These are phyloP conservation scores for Cucurbita ficifolia DNA, from an alignment of 306 rosid genomes.

Conservation along the genomic window DNA sequence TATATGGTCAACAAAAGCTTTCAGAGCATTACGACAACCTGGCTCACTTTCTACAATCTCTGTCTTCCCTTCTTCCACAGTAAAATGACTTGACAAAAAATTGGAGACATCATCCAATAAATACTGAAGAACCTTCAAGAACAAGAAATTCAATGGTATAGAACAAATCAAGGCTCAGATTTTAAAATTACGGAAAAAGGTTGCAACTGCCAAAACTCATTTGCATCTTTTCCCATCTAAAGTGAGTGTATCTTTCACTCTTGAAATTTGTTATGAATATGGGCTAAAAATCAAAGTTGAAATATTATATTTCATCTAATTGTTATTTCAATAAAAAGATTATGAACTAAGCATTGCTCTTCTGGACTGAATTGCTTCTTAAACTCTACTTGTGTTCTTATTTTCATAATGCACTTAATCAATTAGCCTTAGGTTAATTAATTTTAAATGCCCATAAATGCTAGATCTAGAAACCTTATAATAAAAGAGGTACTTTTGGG, in stretches of 20 bases:
- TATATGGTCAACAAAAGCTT: constrained; percentile 55
- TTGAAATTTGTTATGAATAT: not conserved
- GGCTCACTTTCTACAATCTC: constrained; percentile 23
- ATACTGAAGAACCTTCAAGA: constrained; percentile 72
- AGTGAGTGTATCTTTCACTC: not conserved
- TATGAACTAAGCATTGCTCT: not conserved
- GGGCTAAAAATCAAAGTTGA: not conserved
- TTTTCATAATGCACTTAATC: not conserved
- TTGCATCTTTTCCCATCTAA: not conserved
- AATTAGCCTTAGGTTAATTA: not conserved
- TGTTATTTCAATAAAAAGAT: not conserved
- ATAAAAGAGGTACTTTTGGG: not conserved
- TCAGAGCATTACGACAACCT: constrained; percentile 44
- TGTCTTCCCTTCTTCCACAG: constrained; percentile 27
- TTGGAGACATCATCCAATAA: constrained; percentile 75
- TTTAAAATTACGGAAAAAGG: not conserved
- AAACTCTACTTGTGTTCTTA: not conserved
- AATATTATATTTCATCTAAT: not conserved
- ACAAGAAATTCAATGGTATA: not conserved
- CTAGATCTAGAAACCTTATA: not conserved
- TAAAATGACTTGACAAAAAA: constrained; percentile 46
- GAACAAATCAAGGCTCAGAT: not conserved
- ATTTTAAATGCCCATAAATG: not conserved
- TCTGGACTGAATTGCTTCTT: not conserved
- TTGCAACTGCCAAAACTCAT: not conserved